Base-by-base conservation (phyloP, 1,139 yeast species). In the Saccharomyces hybrid region DNA sequence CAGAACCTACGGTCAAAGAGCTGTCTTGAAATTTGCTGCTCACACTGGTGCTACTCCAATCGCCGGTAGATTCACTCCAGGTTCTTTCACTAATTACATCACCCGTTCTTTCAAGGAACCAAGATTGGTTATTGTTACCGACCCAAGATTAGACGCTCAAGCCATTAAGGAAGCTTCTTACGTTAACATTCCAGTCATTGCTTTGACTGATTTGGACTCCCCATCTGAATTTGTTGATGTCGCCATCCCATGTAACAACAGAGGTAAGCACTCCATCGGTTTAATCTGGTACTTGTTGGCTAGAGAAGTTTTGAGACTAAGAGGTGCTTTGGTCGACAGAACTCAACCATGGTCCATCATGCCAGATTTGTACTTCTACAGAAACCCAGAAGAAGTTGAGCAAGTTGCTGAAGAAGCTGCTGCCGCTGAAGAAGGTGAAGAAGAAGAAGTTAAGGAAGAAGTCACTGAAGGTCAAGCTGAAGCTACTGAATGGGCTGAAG, bases 51-150 rank as follows among this genome's bases (percentile, higher is more conserved):
- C 98, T 70, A 90, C 98, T 71, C 93, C 99, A 78, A 91, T 93
- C 81, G 99, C 99, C 71, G 99, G 99, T 80, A 91, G 99, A 83
- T 93, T 93, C 89, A 93, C 99, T 73, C 99, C 99, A 80, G 99
- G 99, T 88, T 86, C 88, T 84, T 93, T 93, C 91, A 93, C 99
- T 78, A 93, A 93, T 84, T 93, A 93, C 84, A 93, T 91, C 84
- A 93, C 99, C 80, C 95, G 97, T 82, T 89, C 98, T 71, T 93
- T 93, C 97, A 93, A 91, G 83, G 99, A 93, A 83, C 99, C 99
- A 84, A 89, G 99, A 84, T 86, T 93, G 77, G 90, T 93, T 78
- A 82, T 93, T 73, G 99, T 93, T 74, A 93, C 99, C 73, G 99
- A 93, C 82, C 99, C 99, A 83, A 93, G 99, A 84, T 91, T 98